A percentile compares a stretch with the other conserved stretches of the same genome.
Conservation (phyloP, 1,284 basidiomycete species). For the Apiotrichum veenhuisii region DNA sequence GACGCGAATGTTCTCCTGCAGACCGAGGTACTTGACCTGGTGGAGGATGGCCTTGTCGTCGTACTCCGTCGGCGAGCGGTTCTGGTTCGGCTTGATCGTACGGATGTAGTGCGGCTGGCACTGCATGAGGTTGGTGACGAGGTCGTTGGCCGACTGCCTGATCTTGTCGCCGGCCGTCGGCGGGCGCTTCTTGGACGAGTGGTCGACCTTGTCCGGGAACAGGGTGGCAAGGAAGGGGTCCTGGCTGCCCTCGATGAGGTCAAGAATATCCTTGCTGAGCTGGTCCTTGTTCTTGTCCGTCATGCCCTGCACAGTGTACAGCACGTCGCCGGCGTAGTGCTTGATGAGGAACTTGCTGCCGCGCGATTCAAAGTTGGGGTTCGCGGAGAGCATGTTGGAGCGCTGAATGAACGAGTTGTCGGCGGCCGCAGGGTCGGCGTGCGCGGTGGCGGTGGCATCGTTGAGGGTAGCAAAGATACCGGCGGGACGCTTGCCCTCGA, state of each 20-base stretch:
- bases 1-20: conserved; percentile 98
- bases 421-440: conserved; percentile 92
- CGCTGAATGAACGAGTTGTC: conserved; percentile 97
- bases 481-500: conserved; percentile 92
- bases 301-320: conserved; percentile 97
- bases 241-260: conserved; percentile 73
- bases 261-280: conserved; percentile 88
- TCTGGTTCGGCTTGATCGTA: conserved; percentile 99
- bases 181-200: conserved; percentile 94
- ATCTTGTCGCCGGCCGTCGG: conserved; percentile 98
- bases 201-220: conserved; percentile 94
- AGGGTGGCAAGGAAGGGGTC: conserved; percentile 82
- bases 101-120: conserved; percentile 98
- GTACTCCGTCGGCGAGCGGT: conserved; percentile 87
- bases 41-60: conserved; percentile 92
- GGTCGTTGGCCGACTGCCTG: conserved; percentile 85
- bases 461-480: conserved; percentile 98
- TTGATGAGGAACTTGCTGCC: conserved; percentile 84
- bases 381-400: conserved; percentile 71
- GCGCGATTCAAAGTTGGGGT: conserved; percentile 88
- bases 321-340: conserved; percentile 97
- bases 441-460: conserved; percentile 96
- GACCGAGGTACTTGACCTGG: conserved; percentile 98
- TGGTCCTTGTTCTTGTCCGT: conserved; percentile 99
- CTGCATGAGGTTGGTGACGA: conserved; percentile 94